Evolutionary conservation across 2,329 filamentous ascomycete genomes (phyloP), one percentile per base, ranked within the genome.

Genomic region (Apiospora malaysiana): DNA sequence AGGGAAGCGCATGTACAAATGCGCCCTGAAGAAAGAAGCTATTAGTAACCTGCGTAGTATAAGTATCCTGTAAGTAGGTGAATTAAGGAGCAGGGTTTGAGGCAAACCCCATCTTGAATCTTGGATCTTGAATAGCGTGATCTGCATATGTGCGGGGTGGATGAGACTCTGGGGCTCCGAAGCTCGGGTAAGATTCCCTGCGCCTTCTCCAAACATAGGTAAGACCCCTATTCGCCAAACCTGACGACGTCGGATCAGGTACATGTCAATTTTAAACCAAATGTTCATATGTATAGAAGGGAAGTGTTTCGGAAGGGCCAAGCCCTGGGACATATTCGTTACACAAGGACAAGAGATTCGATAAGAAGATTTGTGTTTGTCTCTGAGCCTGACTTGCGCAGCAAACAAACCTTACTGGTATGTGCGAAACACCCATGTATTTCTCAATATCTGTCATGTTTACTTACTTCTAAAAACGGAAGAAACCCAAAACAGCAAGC

Each of bases 151-250:
- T 63, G 56, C 56, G 56, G 56, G 56, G 51, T 9, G 7, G n/a
- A 18, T 3, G 16, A 59, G 27, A 59, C 3, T 32, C 32, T 32
- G 3, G 6, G 3, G 18, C 56, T 63, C 56, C 56, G 56, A 63
- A 63, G 9, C 32, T 63, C 56, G 56, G 56, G 8, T n/a, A n/a
- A n/a, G n/a, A n/a, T 40, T 63, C 56, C 56, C 56, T 32, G 56
- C 56, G 56, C 56, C 25, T 6, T 40, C 32, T 2, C 3, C 56
- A 4, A 40, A n/a, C 32, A 45, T 40, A 12, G n/a, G 18, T 40
- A 12, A 40, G 18, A 12, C 27, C 56, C 56, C 32, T 59, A 59
- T 37, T 37, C 27, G 27, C 4, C 51, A 37, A 16, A 37, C 21
- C 49, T 32, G 9, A 42, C 40, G 12, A 14, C 40, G 40, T 42